phyloP scores from a whole-genome alignment of 192 early-diverging fungal genomes.

The Backusella mclennaniae region DNA sequence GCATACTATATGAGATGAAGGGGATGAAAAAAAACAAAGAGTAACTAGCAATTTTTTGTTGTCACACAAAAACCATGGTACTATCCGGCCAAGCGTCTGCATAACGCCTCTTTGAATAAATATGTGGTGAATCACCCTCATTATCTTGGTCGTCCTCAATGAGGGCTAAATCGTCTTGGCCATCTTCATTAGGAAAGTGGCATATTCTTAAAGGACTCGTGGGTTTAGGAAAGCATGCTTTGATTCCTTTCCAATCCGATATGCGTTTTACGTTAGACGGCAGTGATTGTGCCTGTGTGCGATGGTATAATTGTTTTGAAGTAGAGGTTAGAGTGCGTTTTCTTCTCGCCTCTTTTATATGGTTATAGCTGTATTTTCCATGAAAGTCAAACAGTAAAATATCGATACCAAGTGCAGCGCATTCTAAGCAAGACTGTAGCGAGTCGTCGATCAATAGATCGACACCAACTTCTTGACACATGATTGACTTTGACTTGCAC shows the following conservation, averaged over 20 bases:
- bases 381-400: slow-evolving; percentile 57
- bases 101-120: slow-evolving; percentile 7
- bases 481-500: slow-evolving; percentile 52
- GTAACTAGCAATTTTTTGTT: neutral
- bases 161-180: neutral
- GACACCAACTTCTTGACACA: slow-evolving; percentile 54
- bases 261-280: slow-evolving; percentile 45
- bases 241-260: slow-evolving; percentile 51
- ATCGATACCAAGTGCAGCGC: slow-evolving; percentile 48
- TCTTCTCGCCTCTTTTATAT: slow-evolving; percentile 10
- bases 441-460: slow-evolving; percentile 57
- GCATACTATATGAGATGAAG: neutral
- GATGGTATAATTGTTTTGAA: slow-evolving; percentile 31
- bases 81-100: slow-evolving; percentile 1
- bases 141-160: neutral
- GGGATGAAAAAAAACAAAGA: neutral
- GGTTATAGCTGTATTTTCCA: slow-evolving; percentile 49
- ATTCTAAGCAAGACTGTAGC: slow-evolving; percentile 49
- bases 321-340: neutral
- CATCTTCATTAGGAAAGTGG: slow-evolving; percentile 9
- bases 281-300: neutral
- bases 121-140: neutral
- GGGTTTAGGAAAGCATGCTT: slow-evolving; percentile 42
- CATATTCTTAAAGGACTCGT: slow-evolving; percentile 37
- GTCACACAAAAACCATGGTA: slow-evolving; percentile 1